phyloP scores from a whole-genome alignment of 257 asterid species.

The Nicotiana tomentosiformis region DNA sequence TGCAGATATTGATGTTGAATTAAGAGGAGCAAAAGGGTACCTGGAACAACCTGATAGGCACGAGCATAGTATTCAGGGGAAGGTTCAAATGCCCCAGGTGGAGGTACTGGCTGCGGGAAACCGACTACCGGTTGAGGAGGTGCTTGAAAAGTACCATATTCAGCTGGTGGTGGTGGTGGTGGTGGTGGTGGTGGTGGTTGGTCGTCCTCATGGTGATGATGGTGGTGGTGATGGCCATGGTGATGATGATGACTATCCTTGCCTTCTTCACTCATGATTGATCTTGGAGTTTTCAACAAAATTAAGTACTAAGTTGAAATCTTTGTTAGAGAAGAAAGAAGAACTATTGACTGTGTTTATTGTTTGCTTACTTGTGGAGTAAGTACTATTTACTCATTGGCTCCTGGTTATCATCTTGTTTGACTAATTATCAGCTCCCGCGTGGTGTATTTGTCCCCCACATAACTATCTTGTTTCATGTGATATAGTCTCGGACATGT shows the following conservation, averaged over 20 bases:
- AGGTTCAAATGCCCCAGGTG: constrained; percentile 61
- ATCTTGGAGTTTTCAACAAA: background rate
- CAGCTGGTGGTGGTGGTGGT: constrained; percentile 32
- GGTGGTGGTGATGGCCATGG: constrained; percentile 8
- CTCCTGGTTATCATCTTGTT: background rate
- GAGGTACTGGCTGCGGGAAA: constrained; percentile 84
- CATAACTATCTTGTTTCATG: background rate
- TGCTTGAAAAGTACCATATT: constrained; percentile 77
- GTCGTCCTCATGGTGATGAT: background rate
- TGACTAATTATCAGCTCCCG: background rate
- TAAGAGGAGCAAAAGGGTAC: constrained; percentile 22
- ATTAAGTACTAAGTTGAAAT: background rate
- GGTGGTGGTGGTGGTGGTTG: constrained; percentile 15
- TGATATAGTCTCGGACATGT: too few species aligned
- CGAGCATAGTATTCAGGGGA: constrained; percentile 51
- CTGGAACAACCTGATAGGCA: constrained; percentile 84
- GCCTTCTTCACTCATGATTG: constrained; percentile 49
- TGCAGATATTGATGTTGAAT: background rate
- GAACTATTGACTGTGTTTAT: background rate
- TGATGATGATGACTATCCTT: constrained; percentile 32
- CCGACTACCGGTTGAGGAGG: constrained; percentile 68
- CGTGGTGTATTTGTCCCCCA: background rate
- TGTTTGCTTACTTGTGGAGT: background rate
- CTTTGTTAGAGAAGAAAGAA: background rate
- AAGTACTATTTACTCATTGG: background rate